Evolutionary conservation across 108 stramenopile species (phyloP), one percentile per base, ranked within the genome.

Genomic region (Nitzschia putrida): DNA sequence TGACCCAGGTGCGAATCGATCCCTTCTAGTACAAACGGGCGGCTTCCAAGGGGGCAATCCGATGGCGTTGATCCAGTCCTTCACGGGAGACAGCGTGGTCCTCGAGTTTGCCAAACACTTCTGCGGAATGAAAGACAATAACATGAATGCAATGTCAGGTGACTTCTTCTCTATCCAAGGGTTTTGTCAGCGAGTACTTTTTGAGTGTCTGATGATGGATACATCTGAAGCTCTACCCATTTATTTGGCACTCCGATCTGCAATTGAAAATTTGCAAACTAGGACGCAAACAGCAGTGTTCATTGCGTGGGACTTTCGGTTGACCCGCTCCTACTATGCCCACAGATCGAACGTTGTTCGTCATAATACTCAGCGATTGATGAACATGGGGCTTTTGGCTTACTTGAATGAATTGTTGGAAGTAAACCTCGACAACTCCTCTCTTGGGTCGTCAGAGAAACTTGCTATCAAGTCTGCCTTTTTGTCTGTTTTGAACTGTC

Each of bases 21-120:
- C 82, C 21, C 53, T 85, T 16, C 56, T 75, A 8, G 69, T 83
- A 11, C 85, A 79, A 51, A 70, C 69, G 8, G 80, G 69, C 52
- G 72, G 56, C 29, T 49, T 64, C 47, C 54, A 69, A 47, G 73
- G 65, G 16, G 69, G 67, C 26, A 82, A 79, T 26, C 60, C 79
- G 11, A 43, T 83, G 40, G 87, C 88, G 23, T 65, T 88, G 12
- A 74, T 93, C n/a, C 64, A 78, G 57, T 71, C 89, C 20, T 91
- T 90, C 57, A 89, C 92, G 2, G 86, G 89, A 42, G 92, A 93
- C 79, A 66, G 80, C 16, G 61, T 65, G 20, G 75, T 95, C 38
- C 58, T 85, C 21, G 78, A 82, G 0, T 66, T 77, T 66, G 89
- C 88, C 23, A 76, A 83, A 42, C 81, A 87, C 50, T 83, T 93